Evolutionary conservation across 495 filamentous ascomycete genomes (phyloP).

Genomic region (Friedmanniomyces simplex): DNA sequence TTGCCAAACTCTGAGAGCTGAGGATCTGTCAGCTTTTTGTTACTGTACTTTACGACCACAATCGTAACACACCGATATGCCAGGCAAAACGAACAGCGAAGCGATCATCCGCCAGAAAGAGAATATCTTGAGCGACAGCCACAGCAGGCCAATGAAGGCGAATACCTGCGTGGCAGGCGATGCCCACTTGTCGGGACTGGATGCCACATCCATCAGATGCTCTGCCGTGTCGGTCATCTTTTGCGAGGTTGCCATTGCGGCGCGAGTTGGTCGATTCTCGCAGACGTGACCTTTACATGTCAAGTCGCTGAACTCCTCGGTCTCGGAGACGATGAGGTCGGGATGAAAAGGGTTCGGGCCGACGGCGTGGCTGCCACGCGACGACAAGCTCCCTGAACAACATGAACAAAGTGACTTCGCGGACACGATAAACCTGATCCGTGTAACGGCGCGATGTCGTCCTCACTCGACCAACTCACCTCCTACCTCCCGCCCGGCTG

Average conservation of each 20-base stretch:
- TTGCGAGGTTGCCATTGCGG: constrained; percentile 1
- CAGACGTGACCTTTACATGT: too few relatives aligned
- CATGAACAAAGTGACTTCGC: too few relatives aligned
- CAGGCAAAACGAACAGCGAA: constrained; percentile 67
- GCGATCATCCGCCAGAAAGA: constrained; percentile 56
- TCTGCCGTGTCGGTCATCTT: constrained; percentile 4
- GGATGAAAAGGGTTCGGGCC: too few relatives aligned
- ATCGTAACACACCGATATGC: constrained; percentile 34
- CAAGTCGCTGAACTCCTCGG: too few relatives aligned
- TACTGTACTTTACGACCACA: too few relatives aligned
- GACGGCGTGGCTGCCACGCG: too few relatives aligned
- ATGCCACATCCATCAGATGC: not conserved
- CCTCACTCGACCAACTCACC: constrained; percentile 1
- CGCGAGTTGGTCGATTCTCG: too few relatives aligned
- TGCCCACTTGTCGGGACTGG: constrained; percentile 5
- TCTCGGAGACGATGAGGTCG: too few relatives aligned
- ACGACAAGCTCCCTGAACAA: too few relatives aligned
- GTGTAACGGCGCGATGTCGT: constrained; percentile 2
- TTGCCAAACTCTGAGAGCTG: constrained; percentile 86
- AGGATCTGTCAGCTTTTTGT: not conserved
- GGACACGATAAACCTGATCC: too few relatives aligned
- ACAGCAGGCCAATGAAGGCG: constrained; percentile 46
- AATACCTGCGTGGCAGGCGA: constrained; percentile 14
- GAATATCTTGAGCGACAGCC: constrained; percentile 44
- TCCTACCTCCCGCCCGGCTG: constrained; percentile 17